Conservation (phyloP, 495 filamentous ascomycete genomes). For the Hypoxylon cercidicola region DNA sequence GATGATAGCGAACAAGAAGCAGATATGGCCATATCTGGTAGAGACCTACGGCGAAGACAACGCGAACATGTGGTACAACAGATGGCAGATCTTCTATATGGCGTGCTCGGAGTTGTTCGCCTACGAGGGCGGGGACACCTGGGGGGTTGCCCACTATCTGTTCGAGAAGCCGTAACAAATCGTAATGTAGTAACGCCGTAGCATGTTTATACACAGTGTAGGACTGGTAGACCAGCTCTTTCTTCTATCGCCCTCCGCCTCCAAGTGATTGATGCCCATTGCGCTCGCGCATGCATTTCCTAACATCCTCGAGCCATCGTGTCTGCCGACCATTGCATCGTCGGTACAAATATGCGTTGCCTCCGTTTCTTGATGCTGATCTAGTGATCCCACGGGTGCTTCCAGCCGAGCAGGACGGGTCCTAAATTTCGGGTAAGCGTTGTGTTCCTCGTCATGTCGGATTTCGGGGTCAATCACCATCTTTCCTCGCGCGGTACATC, state of each 20-base stretch:
- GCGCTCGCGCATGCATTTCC: conserved; percentile 25
- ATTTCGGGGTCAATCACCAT: conserved; percentile 60
- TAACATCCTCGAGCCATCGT: neutral
- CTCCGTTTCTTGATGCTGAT: conserved; percentile 24
- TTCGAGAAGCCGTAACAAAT: conserved; percentile 61
- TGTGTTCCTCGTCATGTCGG: conserved; percentile 15
- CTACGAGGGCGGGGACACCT: conserved; percentile 68
- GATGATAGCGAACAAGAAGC: conserved; percentile 61
- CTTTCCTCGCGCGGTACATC: conserved; percentile 96
- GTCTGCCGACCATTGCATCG: conserved; percentile 14
- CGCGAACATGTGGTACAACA: conserved; percentile 66
- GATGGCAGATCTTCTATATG: conserved; percentile 77
- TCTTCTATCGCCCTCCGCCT: conserved; percentile 8
- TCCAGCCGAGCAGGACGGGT: conserved; percentile 88
- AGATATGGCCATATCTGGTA: conserved; percentile 67
- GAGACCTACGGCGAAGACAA: conserved; percentile 69
- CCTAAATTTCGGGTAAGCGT: conserved; percentile 50
- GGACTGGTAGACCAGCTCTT: conserved; percentile 16
- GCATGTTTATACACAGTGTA: conserved; percentile 22
- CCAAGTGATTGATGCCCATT: conserved; percentile 1
- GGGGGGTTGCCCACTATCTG: conserved; percentile 71
- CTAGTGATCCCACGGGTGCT: conserved; percentile 99
- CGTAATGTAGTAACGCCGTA: conserved; percentile 15
- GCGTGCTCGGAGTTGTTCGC: conserved; percentile 74
- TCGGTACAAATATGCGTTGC: conserved; percentile 5